Conservation (phyloP, 1,284 basidiomycete genomes). For the Heterobasidion irregulare region DNA sequence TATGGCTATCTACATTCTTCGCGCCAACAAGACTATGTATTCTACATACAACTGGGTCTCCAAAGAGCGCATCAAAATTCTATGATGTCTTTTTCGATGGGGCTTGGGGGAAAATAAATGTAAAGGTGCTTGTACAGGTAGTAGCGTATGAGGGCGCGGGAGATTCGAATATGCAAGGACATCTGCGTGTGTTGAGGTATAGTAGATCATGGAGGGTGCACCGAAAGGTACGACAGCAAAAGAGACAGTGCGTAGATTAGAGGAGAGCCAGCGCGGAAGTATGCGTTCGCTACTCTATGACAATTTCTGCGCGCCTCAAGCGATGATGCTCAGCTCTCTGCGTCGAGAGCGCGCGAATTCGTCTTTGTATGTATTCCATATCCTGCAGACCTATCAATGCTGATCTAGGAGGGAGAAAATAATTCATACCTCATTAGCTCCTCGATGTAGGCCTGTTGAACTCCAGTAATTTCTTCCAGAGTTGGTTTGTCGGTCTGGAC, state of each 20-base stretch:
- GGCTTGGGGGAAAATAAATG: too few species aligned
- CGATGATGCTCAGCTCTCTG: conserved; percentile 67
- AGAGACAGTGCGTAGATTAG: not conserved
- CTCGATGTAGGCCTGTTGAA: conserved; percentile 86
- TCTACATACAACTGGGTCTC: too few species aligned
- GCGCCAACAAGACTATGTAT: too few species aligned
- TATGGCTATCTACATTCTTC: too few species aligned
- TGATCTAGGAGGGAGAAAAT: not conserved
- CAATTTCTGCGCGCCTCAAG: conserved; percentile 30
- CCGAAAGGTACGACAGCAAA: not conserved
- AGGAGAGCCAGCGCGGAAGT: not conserved
- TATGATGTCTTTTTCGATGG: too few species aligned
- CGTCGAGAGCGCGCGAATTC: conserved; percentile 71
- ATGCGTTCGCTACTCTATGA: not conserved
- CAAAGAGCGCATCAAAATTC: too few species aligned
- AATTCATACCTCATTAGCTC: conserved; percentile 75
- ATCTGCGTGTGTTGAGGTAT: not conserved
- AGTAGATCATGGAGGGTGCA: not conserved
- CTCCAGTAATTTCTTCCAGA: conserved; percentile 70
- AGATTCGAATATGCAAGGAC: not conserved
- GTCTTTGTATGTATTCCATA: conserved; percentile 94
- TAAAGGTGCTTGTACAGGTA: too few species aligned
- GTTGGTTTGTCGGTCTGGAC: conserved; percentile 73
- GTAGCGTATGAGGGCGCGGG: too few species aligned
- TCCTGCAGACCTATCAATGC: conserved; percentile 37